Conservation (phyloP, 1,284 basidiomycete species). For the Tilletia indica region DNA sequence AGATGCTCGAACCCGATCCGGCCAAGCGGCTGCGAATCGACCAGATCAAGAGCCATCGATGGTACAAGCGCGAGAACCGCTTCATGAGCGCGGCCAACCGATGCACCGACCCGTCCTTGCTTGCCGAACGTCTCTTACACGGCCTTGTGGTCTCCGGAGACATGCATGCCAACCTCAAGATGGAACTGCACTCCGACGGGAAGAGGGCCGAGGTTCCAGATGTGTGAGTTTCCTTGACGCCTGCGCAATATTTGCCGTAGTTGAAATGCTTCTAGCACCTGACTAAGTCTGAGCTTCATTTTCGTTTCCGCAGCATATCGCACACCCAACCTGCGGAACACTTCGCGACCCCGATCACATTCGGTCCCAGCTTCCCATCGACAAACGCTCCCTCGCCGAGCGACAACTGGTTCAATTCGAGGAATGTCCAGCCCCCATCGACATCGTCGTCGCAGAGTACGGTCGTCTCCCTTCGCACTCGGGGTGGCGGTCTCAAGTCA, state of each 20-base stretch:
- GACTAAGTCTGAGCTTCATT: neutral
- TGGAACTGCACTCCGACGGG: slow-evolving; percentile 50
- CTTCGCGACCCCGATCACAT: slow-evolving; percentile 11
- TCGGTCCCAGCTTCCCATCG: slow-evolving; percentile 10
- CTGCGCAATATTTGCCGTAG: neutral
- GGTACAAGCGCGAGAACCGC: slow-evolving; percentile 48
- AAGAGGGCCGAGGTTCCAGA: slow-evolving; percentile 49
- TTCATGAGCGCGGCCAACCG: slow-evolving; percentile 44
- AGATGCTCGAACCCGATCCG: slow-evolving; percentile 51
- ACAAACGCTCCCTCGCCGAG: slow-evolving; percentile 1
- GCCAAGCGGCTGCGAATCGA: slow-evolving; percentile 40
- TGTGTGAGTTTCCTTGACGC: slow-evolving; percentile 18
- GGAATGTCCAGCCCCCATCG: slow-evolving; percentile 26
- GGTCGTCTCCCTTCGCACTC: slow-evolving; percentile 21
- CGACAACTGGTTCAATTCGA: slow-evolving; percentile 16
- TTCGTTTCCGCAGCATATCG: slow-evolving; percentile 30
- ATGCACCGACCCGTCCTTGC: slow-evolving; percentile 50
- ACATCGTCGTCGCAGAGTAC: slow-evolving; percentile 25
- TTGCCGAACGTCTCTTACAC: slow-evolving; percentile 53
- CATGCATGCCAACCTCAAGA: slow-evolving; percentile 33
- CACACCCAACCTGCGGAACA: slow-evolving; percentile 51
- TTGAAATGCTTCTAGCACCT: neutral
- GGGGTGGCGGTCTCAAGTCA: neutral
- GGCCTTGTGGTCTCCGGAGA: slow-evolving; percentile 52
- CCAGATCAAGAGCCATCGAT: slow-evolving; percentile 50